These are phyloP conservation scores for Kazachstania sp. DNA, from an alignment of 1,139 yeast species.

Conservation along the genomic window DNA sequence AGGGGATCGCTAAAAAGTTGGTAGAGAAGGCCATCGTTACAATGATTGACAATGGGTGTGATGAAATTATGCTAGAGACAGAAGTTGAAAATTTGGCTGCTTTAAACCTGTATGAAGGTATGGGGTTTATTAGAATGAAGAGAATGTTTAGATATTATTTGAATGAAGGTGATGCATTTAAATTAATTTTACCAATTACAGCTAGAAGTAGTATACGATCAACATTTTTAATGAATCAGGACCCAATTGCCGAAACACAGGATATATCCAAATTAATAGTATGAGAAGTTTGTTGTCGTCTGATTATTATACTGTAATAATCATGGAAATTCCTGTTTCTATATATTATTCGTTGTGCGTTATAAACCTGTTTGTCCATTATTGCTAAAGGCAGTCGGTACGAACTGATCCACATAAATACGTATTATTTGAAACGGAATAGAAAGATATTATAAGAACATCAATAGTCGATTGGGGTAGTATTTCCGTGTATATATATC, in stretches of 20 bases:
- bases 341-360: too few relatives aligned
- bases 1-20: constrained; percentile 70
- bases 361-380: too few relatives aligned
- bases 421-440: not conserved
- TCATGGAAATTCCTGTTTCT: too few relatives aligned
- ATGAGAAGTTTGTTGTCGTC: too few relatives aligned
- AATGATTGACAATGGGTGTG: constrained; percentile 58
- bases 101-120: constrained; percentile 64
- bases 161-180: constrained; percentile 86
- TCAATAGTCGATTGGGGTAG: not conserved
- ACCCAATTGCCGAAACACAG: not conserved
- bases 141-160: constrained; percentile 78
- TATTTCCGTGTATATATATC: too few relatives aligned
- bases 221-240: constrained; percentile 27
- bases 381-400: too few relatives aligned
- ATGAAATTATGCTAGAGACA: constrained; percentile 85
- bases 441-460: not conserved
- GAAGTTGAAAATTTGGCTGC: constrained; percentile 81
- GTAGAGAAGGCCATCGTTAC: constrained; percentile 56
- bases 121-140: constrained; percentile 79
- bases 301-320: too few relatives aligned
- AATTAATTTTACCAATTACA: constrained; percentile 63
- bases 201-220: constrained; percentile 41
- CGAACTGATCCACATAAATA: too few relatives aligned
- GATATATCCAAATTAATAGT: not conserved